A percentile compares a stretch with the other conserved stretches of the same genome.
Evolutionary conservation across 163 green algal species (phyloP).

Genomic region (Scenedesmus sp.): DNA sequence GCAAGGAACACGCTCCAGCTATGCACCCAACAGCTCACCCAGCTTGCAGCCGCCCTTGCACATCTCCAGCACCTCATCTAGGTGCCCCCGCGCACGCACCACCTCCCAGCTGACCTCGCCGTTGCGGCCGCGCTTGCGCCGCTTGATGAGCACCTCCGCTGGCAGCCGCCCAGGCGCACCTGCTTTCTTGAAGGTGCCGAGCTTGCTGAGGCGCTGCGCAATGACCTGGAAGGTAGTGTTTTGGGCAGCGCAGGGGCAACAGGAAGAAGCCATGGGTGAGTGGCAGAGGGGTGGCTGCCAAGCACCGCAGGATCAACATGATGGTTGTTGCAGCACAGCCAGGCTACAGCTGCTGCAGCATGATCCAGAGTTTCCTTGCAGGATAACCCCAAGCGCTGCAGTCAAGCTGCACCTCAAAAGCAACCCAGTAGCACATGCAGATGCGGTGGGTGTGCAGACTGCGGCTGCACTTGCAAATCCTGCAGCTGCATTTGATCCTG

Average conservation of each 20-base stretch:
- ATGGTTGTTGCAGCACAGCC: too few species aligned
- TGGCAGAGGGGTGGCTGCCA: too few species aligned
- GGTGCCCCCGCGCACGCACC: constrained; percentile 86
- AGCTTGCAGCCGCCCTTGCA: constrained; percentile 70
- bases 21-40: constrained; percentile 28
- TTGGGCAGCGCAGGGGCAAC: too few species aligned
- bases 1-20: background rate
- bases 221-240: constrained; percentile 55
- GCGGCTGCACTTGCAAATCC: background rate
- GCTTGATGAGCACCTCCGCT: constrained; percentile 87
- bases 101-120: constrained; percentile 85
- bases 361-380: too few species aligned
- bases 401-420: background rate
- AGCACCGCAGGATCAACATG: too few species aligned
- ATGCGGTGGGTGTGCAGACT: background rate
- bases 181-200: constrained; percentile 45
- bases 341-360: too few species aligned
- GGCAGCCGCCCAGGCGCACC: constrained; percentile 55
- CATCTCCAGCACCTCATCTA: constrained; percentile 93
- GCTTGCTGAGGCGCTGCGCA: constrained; percentile 55
- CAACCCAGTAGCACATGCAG: background rate
- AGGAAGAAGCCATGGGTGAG: too few species aligned
- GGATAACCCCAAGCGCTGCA: background rate
- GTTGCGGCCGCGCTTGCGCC: constrained; percentile 70
- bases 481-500: background rate